A percentile compares a stretch with the other conserved stretches of the same genome.
These are phyloP conservation scores for Rhodomyrtus psidioides DNA, from an alignment of 441 rosid species.

Conservation along the genomic window DNA sequence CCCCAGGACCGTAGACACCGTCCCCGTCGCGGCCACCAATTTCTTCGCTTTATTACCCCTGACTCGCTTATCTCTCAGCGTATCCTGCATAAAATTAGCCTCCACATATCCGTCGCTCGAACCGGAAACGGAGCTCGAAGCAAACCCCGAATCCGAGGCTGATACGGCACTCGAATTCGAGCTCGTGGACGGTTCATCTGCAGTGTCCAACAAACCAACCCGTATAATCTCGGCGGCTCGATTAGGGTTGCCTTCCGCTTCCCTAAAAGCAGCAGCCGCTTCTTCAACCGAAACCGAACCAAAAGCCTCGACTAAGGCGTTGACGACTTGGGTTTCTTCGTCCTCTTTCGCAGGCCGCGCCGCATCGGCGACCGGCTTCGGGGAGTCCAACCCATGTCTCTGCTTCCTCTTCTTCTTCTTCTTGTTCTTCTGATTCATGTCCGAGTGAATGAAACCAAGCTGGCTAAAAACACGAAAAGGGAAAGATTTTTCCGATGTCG, in stretches of 20 bases:
- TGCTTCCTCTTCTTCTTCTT: constrained; percentile 45
- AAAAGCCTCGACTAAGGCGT: constrained; percentile 45
- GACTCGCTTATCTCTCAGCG: constrained; percentile 16
- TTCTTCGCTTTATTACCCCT: constrained; percentile 42
- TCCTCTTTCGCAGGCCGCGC: neutral
- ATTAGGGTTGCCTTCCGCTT: constrained; percentile 36
- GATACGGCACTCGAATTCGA: constrained; percentile 11
- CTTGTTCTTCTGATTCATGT: constrained; percentile 41
- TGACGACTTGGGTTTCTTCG: constrained; percentile 7
- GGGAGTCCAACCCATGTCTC: constrained; percentile 31
- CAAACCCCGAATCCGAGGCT: neutral
- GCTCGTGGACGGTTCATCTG: constrained; percentile 36
- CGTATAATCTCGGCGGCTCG: constrained; percentile 37
- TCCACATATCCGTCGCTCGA: constrained; percentile 28
- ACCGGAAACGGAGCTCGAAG: constrained; percentile 6
- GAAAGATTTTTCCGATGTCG: neutral
- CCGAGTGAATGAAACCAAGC: neutral
- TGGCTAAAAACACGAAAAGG: neutral
- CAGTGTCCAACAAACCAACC: constrained; percentile 12
- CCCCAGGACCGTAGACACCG: constrained; percentile 65
- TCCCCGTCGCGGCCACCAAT: constrained; percentile 67
- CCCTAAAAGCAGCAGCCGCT: constrained; percentile 30
- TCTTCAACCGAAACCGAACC: constrained; percentile 40
- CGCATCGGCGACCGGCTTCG: constrained; percentile 6
- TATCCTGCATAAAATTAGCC: constrained; percentile 16